These are phyloP conservation scores for Kwoniella sp. DNA, from an alignment of 768 basidiomycete genomes.

Conservation along the genomic window DNA sequence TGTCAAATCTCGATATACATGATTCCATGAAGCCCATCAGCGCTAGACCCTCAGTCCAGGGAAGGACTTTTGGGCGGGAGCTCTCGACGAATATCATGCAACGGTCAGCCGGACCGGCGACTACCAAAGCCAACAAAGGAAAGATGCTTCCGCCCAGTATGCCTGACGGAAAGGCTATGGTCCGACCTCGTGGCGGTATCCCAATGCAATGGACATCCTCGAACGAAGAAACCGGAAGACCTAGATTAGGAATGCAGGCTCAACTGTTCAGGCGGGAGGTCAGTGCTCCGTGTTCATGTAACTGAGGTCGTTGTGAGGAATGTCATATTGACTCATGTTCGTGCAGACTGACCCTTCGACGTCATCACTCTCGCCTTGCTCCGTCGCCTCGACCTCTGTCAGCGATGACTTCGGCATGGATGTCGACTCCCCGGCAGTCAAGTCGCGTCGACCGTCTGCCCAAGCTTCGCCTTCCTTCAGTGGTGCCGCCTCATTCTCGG, in stretches of 20 bases:
- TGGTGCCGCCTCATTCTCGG: constrained; percentile 30
- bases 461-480: constrained; percentile 31
- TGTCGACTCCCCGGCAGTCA: constrained; percentile 44
- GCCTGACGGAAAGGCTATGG: constrained; percentile 26
- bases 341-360: constrained; percentile 41
- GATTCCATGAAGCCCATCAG: constrained; percentile 14
- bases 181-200: constrained; percentile 25
- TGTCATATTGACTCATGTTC: background rate
- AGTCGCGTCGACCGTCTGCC: constrained; percentile 24
- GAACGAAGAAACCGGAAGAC: constrained; percentile 39
- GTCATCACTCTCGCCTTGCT: constrained; percentile 18
- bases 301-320: background rate
- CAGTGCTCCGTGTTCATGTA: constrained; percentile 16
- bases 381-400: constrained; percentile 21
- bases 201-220: constrained; percentile 49
- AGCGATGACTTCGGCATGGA: constrained; percentile 42
- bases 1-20: constrained; percentile 4
- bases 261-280: constrained; percentile 41
- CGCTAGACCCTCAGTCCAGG: constrained; percentile 18
- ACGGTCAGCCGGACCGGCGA: constrained; percentile 25
- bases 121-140: constrained; percentile 28
- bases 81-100: constrained; percentile 37
- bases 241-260: constrained; percentile 37
- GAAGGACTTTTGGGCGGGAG: constrained; percentile 40
- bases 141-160: constrained; percentile 51